Evolutionary conservation across 495 filamentous ascomycete genomes (phyloP), one percentile per base, ranked within the genome.

Genomic region (Penicillium desertorum): DNA sequence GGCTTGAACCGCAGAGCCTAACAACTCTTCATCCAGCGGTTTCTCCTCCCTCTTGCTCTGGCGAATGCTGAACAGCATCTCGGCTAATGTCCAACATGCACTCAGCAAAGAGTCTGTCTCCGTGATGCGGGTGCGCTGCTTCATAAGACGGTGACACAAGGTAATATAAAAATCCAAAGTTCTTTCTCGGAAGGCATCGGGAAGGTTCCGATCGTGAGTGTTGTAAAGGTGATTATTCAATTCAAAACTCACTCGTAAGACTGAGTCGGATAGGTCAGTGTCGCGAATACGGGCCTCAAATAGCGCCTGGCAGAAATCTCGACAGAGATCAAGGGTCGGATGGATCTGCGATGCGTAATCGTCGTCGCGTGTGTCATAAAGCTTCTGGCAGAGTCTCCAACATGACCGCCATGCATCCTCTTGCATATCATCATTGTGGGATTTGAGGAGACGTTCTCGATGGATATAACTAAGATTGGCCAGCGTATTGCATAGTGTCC

Each of bases 151-250:
- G 70, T 96, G 92, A 55, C 92, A 96, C 3, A 96, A 68, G 0
- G 92, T 96, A 59, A 96, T 89, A 66, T 96, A 96, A 62, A 96
- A 96, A 61, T 96, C 92, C 51, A 96, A 72, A 0, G 92, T 96
- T 49, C 92, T 79, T 70, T 96, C 92, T 43, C 88, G 83, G 70
- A 96, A 96, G 0, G 89, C 88, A 66, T 93, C 90, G 0, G 92
- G 92, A 14, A 96, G 79, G 48, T 82, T 86, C 45, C 89, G 82
- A 69, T 96, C 92, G 62, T 94, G 89, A 3, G 90, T 91, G 69
- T 92, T 96, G 71, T 90, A 96, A 11, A 96, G 76, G 69, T 96
- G 92, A 67, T 96, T 96, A 67, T 96, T 96, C 10, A 96, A 82
- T 72, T 96, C 92, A 64, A 96, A 96, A 77, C 90, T 95, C 54